phyloP scores from a whole-genome alignment of 768 basidiomycete genomes.

The Paxillus rubicundulus region DNA sequence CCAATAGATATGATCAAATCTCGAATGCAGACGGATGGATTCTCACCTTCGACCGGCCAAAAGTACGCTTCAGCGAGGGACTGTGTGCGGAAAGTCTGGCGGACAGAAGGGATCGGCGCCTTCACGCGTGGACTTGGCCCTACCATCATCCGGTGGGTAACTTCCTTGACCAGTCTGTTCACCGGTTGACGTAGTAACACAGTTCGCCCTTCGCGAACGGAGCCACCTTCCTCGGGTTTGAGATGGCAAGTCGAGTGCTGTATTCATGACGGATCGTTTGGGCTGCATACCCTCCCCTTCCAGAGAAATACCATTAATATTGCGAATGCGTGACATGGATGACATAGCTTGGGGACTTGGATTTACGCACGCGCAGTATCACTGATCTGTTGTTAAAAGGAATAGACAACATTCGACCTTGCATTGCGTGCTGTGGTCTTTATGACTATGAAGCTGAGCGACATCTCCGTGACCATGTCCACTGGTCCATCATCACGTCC shows the following conservation, averaged over 20 bases:
- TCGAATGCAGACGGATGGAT: constrained; percentile 93
- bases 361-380: constrained; percentile 2
- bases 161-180: constrained; percentile 2
- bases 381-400: neutral
- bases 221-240: constrained; percentile 94
- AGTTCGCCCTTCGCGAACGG: constrained; percentile 97
- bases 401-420: neutral
- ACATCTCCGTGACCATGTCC: too few relatives aligned
- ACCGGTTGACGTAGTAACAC: constrained; percentile 7
- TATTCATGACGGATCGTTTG: constrained; percentile 32
- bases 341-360: neutral
- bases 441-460: too few relatives aligned
- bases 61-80: constrained; percentile 83
- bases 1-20: constrained; percentile 97
- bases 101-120: constrained; percentile 77
- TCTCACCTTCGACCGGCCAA: constrained; percentile 67
- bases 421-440: too few relatives aligned
- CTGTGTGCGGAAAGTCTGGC: constrained; percentile 81
- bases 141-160: constrained; percentile 79
- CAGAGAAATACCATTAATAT: neutral
- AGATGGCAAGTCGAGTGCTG: constrained; percentile 79
- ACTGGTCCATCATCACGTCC: too few relatives aligned
- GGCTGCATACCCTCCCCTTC: neutral
- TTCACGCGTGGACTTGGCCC: constrained; percentile 92
- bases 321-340: neutral